Conservation (phyloP, 306 rosid genomes). For the Malus orientalis region DNA sequence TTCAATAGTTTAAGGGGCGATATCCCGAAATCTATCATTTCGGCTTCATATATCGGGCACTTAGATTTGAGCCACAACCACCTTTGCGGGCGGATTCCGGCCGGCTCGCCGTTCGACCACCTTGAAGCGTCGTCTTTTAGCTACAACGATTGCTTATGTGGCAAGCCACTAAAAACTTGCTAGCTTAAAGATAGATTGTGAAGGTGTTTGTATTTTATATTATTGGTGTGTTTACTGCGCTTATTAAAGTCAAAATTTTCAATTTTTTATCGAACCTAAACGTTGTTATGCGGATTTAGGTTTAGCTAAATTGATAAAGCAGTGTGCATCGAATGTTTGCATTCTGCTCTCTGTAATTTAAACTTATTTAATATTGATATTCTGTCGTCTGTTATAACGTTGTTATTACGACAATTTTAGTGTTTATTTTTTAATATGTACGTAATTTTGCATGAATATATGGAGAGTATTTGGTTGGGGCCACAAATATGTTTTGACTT, state of each 20-base stretch:
- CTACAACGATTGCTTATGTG: slow-evolving; percentile 81
- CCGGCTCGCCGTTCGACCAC: slow-evolving; percentile 82
- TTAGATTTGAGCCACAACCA: slow-evolving; percentile 92
- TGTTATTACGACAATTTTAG: not conserved
- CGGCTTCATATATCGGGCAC: slow-evolving; percentile 71
- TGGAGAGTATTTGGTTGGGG: not conserved
- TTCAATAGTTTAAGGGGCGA: slow-evolving; percentile 48
- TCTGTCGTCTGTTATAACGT: no score
- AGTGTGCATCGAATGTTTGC: not conserved
- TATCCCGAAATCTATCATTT: slow-evolving; percentile 51
- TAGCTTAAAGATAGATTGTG: not conserved
- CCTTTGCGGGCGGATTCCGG: slow-evolving; percentile 72
- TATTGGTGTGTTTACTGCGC: not conserved
- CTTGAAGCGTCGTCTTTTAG: slow-evolving; percentile 77
- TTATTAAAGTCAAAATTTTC: not conserved
- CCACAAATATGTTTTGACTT: not conserved
- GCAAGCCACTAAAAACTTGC: slow-evolving; percentile 77
- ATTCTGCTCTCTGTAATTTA: no score
- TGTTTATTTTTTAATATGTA: not conserved
- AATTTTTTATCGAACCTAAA: not conserved
- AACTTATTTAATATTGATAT: not conserved
- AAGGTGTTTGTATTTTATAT: not conserved
- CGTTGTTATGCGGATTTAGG: not conserved
- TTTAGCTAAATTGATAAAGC: no score
- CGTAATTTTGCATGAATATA: not conserved